Evolutionary conservation across 345 rosid genomes (phyloP).

Genomic region (Moricandia arvensis): DNA sequence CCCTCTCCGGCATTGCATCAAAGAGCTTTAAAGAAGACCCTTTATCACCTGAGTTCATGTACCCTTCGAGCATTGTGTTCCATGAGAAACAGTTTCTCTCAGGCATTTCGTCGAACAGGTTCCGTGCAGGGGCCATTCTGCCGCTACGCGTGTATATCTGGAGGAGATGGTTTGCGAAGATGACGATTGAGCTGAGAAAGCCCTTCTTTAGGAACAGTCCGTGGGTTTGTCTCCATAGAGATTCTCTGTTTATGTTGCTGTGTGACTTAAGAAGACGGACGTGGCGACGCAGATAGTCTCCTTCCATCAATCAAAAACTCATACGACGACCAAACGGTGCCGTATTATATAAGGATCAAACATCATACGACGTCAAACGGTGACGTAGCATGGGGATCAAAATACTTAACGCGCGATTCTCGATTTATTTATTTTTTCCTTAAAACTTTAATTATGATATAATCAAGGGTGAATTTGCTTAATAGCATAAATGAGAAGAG

Average conservation of each 20-base stretch:
- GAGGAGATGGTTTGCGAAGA: constrained; percentile 58
- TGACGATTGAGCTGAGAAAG: constrained; percentile 42
- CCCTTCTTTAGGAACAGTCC: constrained; percentile 59
- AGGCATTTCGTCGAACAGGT: constrained; percentile 73
- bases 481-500: too few relatives aligned
- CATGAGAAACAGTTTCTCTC: constrained; percentile 53
- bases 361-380: not conserved
- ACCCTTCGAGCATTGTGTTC: constrained; percentile 73
- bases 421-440: not conserved
- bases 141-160: constrained; percentile 49
- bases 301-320: not conserved
- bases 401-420: not conserved
- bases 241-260: constrained; percentile 38
- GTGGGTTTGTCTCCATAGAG: constrained; percentile 56
- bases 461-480: too few relatives aligned
- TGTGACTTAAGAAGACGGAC: constrained; percentile 45
- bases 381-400: not conserved
- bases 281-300: constrained; percentile 22
- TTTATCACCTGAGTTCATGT: constrained; percentile 50
- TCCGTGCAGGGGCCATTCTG: constrained; percentile 39
- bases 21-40: constrained; percentile 34
- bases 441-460: not conserved
- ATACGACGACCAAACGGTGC: not conserved
- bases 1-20: constrained; percentile 47
- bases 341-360: not conserved